Evolutionary conservation across 192 early-diverging fungal species (phyloP).

Genomic region (Entomortierella chlamydospora): DNA sequence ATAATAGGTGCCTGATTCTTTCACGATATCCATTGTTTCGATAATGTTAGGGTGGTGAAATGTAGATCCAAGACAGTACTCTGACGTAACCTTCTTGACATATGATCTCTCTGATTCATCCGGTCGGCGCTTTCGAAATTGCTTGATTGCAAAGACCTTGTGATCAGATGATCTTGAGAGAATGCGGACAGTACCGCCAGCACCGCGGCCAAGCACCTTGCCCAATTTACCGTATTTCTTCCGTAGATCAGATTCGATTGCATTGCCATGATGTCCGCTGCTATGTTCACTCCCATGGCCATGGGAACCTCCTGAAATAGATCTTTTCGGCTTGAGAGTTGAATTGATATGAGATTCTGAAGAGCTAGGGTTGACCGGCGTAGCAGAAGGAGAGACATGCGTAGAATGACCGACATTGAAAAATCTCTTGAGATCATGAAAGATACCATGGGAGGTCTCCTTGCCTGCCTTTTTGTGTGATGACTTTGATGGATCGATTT

Average conservation of each 20-base stretch:
- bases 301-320: background rate
- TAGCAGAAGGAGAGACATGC: background rate
- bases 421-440: slow-evolving; percentile 65
- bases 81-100: slow-evolving; percentile 85
- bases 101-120: slow-evolving; percentile 80
- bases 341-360: background rate
- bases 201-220: slow-evolving; percentile 75
- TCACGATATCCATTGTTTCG: slow-evolving; percentile 81
- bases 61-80: slow-evolving; percentile 85
- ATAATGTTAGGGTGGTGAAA: slow-evolving; percentile 83
- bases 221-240: slow-evolving; percentile 72
- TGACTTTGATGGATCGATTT: slow-evolving; percentile 4
- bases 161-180: slow-evolving; percentile 71
- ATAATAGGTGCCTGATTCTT: slow-evolving; percentile 72
- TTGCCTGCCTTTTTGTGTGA: slow-evolving; percentile 12
- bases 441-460: slow-evolving; percentile 50
- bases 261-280: slow-evolving; percentile 19
- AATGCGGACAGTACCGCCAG: slow-evolving; percentile 78
- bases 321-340: slow-evolving; percentile 5
- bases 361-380: background rate
- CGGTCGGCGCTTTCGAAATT: slow-evolving; percentile 74
- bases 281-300: background rate
- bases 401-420: slow-evolving; percentile 51
- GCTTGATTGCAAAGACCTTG: slow-evolving; percentile 80
- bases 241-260: slow-evolving; percentile 27